Percentiles rank a stretch among this genome's conserved stretches.
These are phyloP conservation scores for Isabelozyma rhagii DNA, from an alignment of 805 yeast species.

Conservation along the genomic window DNA sequence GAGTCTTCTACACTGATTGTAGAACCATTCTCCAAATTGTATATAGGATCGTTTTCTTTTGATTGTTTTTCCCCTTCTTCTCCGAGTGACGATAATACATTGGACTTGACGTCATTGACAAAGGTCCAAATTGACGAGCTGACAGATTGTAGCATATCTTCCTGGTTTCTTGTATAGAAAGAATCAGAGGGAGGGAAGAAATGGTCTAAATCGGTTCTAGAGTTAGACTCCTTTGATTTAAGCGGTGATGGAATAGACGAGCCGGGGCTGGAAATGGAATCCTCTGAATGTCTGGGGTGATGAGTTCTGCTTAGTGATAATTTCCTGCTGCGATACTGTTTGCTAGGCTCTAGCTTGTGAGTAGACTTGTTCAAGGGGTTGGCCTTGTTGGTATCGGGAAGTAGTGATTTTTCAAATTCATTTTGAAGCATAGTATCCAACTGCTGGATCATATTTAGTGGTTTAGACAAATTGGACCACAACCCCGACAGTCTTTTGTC, in stretches of 20 bases:
- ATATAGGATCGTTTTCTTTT: constrained; percentile 7
- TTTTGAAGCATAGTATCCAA: constrained; percentile 64
- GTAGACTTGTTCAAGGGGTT: background rate
- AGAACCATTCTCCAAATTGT: constrained; percentile 26
- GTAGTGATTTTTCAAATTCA: constrained; percentile 55
- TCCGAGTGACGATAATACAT: constrained; percentile 26
- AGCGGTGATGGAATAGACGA: constrained; percentile 22
- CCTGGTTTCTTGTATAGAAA: constrained; percentile 6
- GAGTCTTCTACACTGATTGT: constrained; percentile 12
- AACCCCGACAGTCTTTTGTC: constrained; percentile 15
- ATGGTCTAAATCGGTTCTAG: constrained; percentile 6
- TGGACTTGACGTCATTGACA: constrained; percentile 38
- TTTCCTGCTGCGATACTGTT: background rate
- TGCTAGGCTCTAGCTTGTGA: background rate
- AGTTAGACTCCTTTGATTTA: constrained; percentile 14
- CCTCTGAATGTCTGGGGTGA: constrained; percentile 19
- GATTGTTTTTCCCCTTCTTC: constrained; percentile 7
- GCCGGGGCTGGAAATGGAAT: constrained; percentile 19
- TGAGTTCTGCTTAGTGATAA: constrained; percentile 1
- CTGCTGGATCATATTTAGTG: constrained; percentile 61
- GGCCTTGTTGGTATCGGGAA: constrained; percentile 4
- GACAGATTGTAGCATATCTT: constrained; percentile 40
- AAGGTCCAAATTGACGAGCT: constrained; percentile 42
- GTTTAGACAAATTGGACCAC: constrained; percentile 44
- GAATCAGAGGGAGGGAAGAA: background rate